Base-by-base conservation (phyloP, 1,284 basidiomycete genomes). In the Moesziomyces parantarcticus region DNA sequence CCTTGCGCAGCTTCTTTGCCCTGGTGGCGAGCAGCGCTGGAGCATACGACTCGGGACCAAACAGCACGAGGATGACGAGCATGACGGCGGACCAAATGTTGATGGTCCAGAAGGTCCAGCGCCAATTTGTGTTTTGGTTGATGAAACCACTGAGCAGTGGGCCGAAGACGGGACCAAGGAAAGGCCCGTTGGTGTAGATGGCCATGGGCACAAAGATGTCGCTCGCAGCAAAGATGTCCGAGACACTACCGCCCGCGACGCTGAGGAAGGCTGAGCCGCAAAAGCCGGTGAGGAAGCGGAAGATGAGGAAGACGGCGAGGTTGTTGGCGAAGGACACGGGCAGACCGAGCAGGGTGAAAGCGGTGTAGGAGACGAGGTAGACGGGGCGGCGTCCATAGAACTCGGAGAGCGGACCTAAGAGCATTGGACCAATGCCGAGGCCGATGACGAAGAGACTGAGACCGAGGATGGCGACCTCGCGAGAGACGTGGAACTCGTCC, bases 391-490 rank as follows among this genome's bases (percentile, higher is more conserved):
- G 47, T 3, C 90, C 90, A 69, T 88, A 87, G 25, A 89, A 85
- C 73, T 89, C 88, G 43, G 86, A 87, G 7, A 88, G 72, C 0
- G 89, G 89, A 0, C 88, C 89, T 5, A 89, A 86, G 3, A 77
- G 46, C 60, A 78, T 61, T 5, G 78, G 78, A 1, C 77, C 77
- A n/a, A 79, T 55, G 4, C 76, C 77, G 1, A 79, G 59, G 1
- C 89, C 90, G 20, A 83, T 70, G 20, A 88, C 87, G 52, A 90
- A 94, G 6, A 93, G 79, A 58, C 89, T 90, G 41, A 93, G 87
- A 3, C 87, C 87, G 13, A 93, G 87, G 83, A 92, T 89, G 3
- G 92, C 90, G 67, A 92, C 89, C 66, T 89, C 88, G 32, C 87
- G 86, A 2, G 87, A 86, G 34, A 92, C 87, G 57, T 87, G 84